phyloP scores from a whole-genome alignment of 148 eudicot species.

The Nepenthes gracilis region DNA sequence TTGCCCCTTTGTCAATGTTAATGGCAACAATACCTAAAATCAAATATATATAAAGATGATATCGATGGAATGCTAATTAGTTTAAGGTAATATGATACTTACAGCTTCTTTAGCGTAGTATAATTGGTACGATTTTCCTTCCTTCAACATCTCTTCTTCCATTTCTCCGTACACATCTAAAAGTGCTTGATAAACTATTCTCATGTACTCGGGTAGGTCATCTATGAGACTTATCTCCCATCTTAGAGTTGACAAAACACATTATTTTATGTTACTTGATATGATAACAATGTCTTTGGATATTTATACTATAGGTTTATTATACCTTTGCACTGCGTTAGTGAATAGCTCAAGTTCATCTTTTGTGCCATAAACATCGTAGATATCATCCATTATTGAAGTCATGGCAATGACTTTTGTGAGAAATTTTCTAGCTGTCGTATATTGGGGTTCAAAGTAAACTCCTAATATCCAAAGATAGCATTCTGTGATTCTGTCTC shows the following conservation, averaged over 20 bases:
- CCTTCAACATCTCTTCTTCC: slow-evolving; percentile 11
- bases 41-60: too few species aligned
- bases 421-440: slow-evolving; percentile 1
- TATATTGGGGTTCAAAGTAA: slow-evolving; percentile 5
- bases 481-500: slow-evolving; percentile 8
- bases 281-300: too few species aligned
- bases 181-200: slow-evolving; percentile 9
- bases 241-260: slow-evolving; percentile 4
- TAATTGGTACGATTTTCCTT: slow-evolving; percentile 8
- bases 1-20: background rate
- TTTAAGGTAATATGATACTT: background rate
- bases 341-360: slow-evolving; percentile 6
- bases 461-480: slow-evolving; percentile 13
- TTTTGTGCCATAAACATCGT: slow-evolving; percentile 7
- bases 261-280: too few species aligned
- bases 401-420: slow-evolving; percentile 7
- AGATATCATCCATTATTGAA: slow-evolving; percentile 11
- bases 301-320: background rate
- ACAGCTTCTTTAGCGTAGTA: slow-evolving; percentile 14
- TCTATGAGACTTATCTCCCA: slow-evolving; percentile 11
- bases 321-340: slow-evolving; percentile 1
- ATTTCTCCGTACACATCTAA: slow-evolving; percentile 11
- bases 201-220: slow-evolving; percentile 21
- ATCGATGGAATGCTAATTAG: too few species aligned
- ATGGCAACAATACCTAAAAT: too few species aligned